A percentile compares a stretch with the other conserved stretches of the same genome.
phyloP scores from a whole-genome alignment of 768 basidiomycete species.

The Coprinellus micaceus region DNA sequence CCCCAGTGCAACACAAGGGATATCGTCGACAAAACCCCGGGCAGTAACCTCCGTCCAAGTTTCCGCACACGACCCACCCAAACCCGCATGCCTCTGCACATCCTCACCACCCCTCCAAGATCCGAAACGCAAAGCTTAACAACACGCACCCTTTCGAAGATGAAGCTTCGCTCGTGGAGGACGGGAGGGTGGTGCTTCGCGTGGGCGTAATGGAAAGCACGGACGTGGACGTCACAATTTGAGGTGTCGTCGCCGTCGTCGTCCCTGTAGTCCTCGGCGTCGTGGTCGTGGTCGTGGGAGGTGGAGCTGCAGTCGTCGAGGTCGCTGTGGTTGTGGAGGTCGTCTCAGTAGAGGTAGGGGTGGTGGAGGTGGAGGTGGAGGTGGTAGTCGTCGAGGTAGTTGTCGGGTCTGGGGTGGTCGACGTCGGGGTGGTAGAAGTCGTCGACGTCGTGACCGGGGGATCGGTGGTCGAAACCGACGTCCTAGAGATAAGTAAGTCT shows the following conservation, averaged over 20 bases:
- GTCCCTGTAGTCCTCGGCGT: conserved; percentile 8
- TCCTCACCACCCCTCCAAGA: too few species aligned
- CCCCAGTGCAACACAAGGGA: too few species aligned
- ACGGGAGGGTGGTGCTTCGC: not conserved
- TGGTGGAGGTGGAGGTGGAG: not conserved
- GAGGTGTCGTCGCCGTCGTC: conserved; percentile 13
- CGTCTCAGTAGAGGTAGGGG: not conserved
- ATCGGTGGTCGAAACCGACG: not conserved
- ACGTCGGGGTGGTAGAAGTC: not conserved
- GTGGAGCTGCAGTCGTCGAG: conserved; percentile 7
- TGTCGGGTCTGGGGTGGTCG: not conserved
- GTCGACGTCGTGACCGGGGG: not conserved
- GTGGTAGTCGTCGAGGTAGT: conserved; percentile 1
- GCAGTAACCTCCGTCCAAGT: too few species aligned
- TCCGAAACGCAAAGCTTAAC: too few species aligned
- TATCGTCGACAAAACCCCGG: too few species aligned
- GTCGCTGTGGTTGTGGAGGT: not conserved
- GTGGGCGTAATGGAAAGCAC: not conserved
- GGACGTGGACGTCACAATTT: conserved; percentile 4
- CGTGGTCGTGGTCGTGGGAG: conserved; percentile 8
- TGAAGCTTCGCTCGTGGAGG: too few species aligned
- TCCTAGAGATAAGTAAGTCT: too few species aligned
- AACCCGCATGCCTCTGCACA: too few species aligned
- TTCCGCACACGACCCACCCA: too few species aligned
- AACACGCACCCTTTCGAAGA: too few species aligned